Conservation (phyloP, 2,329 filamentous ascomycete species). For the Coniochaeta sp. region DNA sequence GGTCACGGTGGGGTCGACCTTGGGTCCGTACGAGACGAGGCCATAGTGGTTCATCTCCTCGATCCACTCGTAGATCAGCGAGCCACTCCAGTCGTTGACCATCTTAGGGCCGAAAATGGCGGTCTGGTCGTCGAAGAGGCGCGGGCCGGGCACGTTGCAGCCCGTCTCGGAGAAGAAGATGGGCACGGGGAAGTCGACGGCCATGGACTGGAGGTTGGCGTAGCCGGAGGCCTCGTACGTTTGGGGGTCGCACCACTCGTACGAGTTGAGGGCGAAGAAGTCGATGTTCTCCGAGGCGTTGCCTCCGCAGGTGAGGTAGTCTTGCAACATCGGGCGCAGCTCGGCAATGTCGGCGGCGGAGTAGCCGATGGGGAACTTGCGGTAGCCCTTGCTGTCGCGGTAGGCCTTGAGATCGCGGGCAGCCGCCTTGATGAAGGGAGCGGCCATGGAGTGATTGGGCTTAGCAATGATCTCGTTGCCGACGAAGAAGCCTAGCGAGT, state of each 20-base stretch:
- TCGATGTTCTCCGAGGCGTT: slow-evolving; percentile 66
- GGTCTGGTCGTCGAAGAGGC: slow-evolving; percentile 63
- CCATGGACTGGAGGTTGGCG: slow-evolving; percentile 56
- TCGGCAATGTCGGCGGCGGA: slow-evolving; percentile 78
- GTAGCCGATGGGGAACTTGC: slow-evolving; percentile 78
- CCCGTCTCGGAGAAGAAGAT: slow-evolving; percentile 89
- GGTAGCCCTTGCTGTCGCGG: slow-evolving; percentile 66
- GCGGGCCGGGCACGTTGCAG: slow-evolving; percentile 60
- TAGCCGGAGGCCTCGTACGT: slow-evolving; percentile 63
- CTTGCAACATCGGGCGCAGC: slow-evolving; percentile 52
- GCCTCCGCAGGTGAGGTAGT: slow-evolving; percentile 72
- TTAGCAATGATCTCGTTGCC: slow-evolving; percentile 80
- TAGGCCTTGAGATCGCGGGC: slow-evolving; percentile 78
- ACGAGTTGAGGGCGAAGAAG: slow-evolving; percentile 81
- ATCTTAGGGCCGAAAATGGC: slow-evolving; percentile 72
- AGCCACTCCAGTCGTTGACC: slow-evolving; percentile 63
- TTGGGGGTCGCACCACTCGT: slow-evolving; percentile 66
- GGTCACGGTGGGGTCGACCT: slow-evolving; percentile 42
- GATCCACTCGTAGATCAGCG: slow-evolving; percentile 88
- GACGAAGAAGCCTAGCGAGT: slow-evolving; percentile 76
- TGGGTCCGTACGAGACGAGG: slow-evolving; percentile 65
- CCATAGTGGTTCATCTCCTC: slow-evolving; percentile 79
- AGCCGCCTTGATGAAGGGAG: slow-evolving; percentile 78
- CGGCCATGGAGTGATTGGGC: slow-evolving; percentile 52
- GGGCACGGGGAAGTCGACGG: slow-evolving; percentile 67